A percentile compares a stretch with the other conserved stretches of the same genome.
Evolutionary conservation across 768 basidiomycete species (phyloP).

Genomic region (Punctularia strigosozonata): DNA sequence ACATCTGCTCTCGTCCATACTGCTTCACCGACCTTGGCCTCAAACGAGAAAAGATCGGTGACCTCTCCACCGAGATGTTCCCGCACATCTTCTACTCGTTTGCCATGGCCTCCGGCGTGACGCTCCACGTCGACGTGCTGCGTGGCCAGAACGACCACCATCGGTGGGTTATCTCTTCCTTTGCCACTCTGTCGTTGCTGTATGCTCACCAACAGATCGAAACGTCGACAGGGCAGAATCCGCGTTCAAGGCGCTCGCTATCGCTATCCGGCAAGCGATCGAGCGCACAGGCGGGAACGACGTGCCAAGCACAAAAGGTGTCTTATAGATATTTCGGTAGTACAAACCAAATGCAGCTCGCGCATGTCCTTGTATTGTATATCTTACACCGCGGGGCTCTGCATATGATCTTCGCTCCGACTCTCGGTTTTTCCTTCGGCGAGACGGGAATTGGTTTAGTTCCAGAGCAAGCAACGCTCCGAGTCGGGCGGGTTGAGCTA

Average conservation of each 20-base stretch:
- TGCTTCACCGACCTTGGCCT: slow-evolving; percentile 87
- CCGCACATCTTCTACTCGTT: slow-evolving; percentile 97
- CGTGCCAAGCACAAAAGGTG: slow-evolving; percentile 95
- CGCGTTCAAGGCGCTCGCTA: slow-evolving; percentile 93
- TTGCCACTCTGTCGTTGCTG: not conserved
- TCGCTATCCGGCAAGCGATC: slow-evolving; percentile 94
- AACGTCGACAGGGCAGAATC: slow-evolving; percentile 91
- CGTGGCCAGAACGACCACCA: slow-evolving; percentile 98
- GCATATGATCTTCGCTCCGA: too few species aligned
- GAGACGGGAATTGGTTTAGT: too few species aligned
- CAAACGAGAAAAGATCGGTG: slow-evolving; percentile 86
- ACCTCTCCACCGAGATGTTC: slow-evolving; percentile 95
- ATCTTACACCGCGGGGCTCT: too few species aligned
- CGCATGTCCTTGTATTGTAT: too few species aligned
- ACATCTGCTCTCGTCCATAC: slow-evolving; percentile 95
- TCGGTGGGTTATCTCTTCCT: slow-evolving; percentile 41
- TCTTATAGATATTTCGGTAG: too few species aligned
- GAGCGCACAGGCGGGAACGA: slow-evolving; percentile 81
- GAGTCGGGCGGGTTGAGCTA: too few species aligned
- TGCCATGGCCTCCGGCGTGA: slow-evolving; percentile 90
- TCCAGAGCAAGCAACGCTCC: too few species aligned
- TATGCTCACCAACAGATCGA: slow-evolving; percentile 1
- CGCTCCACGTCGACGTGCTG: slow-evolving; percentile 88
- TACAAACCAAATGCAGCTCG: too few species aligned
- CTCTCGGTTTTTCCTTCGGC: too few species aligned